Evolutionary conservation across 768 basidiomycete genomes (phyloP).

Genomic region (Naganishia onofrii): DNA sequence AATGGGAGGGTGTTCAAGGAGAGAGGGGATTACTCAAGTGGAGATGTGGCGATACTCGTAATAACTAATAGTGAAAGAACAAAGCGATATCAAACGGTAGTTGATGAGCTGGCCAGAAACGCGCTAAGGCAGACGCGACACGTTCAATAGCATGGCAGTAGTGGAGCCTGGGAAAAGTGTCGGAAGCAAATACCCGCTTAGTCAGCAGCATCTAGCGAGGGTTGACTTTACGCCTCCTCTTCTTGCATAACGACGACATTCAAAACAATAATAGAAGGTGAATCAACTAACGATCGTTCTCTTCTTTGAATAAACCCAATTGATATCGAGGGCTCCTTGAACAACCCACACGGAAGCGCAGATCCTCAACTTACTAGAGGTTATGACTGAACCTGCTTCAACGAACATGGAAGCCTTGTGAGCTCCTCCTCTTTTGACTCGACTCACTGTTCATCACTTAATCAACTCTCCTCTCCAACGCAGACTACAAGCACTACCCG

Average conservation of each 20-base stretch:
- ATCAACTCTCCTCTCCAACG: too few relatives aligned
- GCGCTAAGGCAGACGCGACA: too few relatives aligned
- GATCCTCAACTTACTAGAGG: too few relatives aligned
- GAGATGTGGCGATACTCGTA: not conserved
- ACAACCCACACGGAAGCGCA: too few relatives aligned
- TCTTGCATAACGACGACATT: too few relatives aligned
- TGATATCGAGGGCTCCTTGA: not conserved
- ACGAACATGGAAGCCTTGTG: slow-evolving; percentile 30
- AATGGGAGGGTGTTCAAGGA: not conserved
- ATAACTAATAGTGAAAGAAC: too few relatives aligned
- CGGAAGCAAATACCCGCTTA: too few relatives aligned
- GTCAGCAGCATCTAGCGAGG: too few relatives aligned
- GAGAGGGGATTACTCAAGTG: not conserved
- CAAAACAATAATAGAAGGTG: slow-evolving; percentile 23
- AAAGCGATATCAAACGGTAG: too few relatives aligned
- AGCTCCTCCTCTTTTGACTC: not conserved
- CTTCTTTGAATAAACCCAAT: not conserved
- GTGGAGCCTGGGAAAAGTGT: too few relatives aligned
- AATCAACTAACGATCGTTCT: not conserved
- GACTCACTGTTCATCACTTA: not conserved
- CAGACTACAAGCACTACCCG: slow-evolving; percentile 25
- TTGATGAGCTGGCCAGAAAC: not conserved
- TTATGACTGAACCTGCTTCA: slow-evolving; percentile 12
- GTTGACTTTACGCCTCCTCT: too few relatives aligned
- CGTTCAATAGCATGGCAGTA: too few relatives aligned